Percentiles rank a stretch among this genome's conserved stretches.
Conservation (phyloP, 768 basidiomycete genomes). For the Dacryopinax spathularia region DNA sequence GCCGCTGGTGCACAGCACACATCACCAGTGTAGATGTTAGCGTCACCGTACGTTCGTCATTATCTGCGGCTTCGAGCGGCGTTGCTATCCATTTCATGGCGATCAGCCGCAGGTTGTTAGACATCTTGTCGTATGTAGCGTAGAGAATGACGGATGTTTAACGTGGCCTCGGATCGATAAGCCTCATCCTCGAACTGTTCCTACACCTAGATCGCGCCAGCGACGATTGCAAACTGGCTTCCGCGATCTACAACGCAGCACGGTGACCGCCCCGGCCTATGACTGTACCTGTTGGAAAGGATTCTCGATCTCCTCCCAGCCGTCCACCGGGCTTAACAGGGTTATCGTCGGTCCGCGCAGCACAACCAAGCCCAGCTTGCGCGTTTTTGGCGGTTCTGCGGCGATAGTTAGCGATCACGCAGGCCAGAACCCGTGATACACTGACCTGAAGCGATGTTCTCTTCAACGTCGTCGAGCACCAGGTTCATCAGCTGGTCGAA, state of each 20-base stretch:
- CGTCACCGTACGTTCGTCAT: too few relatives aligned
- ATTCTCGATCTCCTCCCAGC: constrained; percentile 86
- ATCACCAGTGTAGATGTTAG: not conserved
- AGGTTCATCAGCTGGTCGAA: constrained; percentile 94
- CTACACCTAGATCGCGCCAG: not conserved
- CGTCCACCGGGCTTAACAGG: constrained; percentile 85
- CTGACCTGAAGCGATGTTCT: constrained; percentile 52
- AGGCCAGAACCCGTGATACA: constrained; percentile 8
- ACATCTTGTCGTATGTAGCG: not conserved
- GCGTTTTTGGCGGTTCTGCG: constrained; percentile 11
- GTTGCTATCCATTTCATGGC: too few relatives aligned
- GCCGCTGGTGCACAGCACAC: not conserved
- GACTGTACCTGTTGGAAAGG: constrained; percentile 39
- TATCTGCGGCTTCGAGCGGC: too few relatives aligned
- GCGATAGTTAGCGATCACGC: constrained; percentile 7
- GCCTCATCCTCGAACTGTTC: not conserved
- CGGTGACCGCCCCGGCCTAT: not conserved
- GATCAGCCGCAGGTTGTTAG: too few relatives aligned
- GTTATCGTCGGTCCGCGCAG: constrained; percentile 90
- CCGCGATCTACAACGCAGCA: not conserved
- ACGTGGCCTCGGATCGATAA: not conserved
- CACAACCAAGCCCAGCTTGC: constrained; percentile 64
- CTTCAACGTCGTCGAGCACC: constrained; percentile 89
- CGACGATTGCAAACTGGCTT: not conserved
- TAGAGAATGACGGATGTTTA: not conserved